Evolutionary conservation across 176 grass and related monocot genomes (phyloP), one percentile per base, ranked within the genome.

Genomic region (Oryza glaberrima): DNA sequence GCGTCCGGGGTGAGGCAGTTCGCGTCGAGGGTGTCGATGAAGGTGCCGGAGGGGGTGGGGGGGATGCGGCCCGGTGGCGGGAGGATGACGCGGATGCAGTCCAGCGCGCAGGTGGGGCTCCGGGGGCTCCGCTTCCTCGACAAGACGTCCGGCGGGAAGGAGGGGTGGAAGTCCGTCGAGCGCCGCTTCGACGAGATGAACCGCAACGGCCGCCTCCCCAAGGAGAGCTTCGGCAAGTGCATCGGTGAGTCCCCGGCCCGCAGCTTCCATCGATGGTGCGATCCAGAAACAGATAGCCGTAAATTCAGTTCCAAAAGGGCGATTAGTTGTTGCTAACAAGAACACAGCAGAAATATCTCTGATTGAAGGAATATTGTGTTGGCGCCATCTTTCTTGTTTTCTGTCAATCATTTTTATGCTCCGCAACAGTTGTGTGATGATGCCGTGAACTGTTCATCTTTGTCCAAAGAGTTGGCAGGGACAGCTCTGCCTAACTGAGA

Each of bases 191-290:
- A 92, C 1, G 88, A 98, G 17, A 93, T 93, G 80, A 78, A 47
- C 75, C 89, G 79, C 76, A 82, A 69, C 36, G 93, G 91, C 0
- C 82, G 90, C 2, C 87, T 98, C 12, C 87, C 78, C 64, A 98
- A 90, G 83, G 96, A 98, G 89, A 89, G 87, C 83, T 98, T 98
- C 82, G 93, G 91, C 72, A 91, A 92, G 79, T 98, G 96, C 87
- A 98, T 98, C 83, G 96, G 96, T 95, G 69, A 95, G 85, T 67
- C 36, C 36, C 36, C 4, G 36, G 30, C 30, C 30, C 43, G 1
- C 28, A 4, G 0, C 38, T 49, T 49, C 47, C 16, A 28, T 9
- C 56, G 4, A 46, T 34, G 56, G 25, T 54, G 2, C 7, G 63
- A 79, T 80, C 79, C 85, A 77, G 12, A 26, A 40, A 52, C 30